These are phyloP conservation scores for Magnusiomyces fungicola DNA, from an alignment of 1,139 yeast species.

Conservation along the genomic window DNA sequence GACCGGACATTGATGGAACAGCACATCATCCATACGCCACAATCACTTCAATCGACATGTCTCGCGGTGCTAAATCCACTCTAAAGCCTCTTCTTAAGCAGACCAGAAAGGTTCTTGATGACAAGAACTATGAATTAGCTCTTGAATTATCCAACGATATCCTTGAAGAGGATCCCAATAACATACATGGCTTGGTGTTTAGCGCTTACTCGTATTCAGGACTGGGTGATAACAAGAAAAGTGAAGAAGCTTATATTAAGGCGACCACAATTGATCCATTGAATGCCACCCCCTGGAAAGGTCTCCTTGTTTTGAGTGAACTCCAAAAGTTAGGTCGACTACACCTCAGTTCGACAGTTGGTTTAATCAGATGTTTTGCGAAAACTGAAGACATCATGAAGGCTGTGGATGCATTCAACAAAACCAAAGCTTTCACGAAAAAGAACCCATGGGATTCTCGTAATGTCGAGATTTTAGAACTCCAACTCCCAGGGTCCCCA, in stretches of 20 bases:
- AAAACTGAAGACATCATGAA: conserved; percentile 23
- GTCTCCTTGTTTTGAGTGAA: conserved; percentile 51
- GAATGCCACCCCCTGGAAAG: conserved; percentile 74
- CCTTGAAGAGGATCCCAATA: neutral
- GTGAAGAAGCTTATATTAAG: conserved; percentile 43
- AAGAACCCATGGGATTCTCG: conserved; percentile 30
- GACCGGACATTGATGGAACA: no score
- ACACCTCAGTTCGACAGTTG: conserved; percentile 32
- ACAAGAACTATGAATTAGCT: neutral
- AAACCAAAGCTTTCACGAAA: conserved; percentile 20
- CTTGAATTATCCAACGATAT: neutral
- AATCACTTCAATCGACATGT: neutral
- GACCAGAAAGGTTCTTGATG: neutral
- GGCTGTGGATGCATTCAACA: conserved; percentile 20
- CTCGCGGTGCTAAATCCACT: neutral
- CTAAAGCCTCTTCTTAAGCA: neutral
- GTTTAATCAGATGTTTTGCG: conserved; percentile 23
- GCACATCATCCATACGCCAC: no score
- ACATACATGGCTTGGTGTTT: conserved; percentile 23
- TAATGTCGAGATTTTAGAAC: conserved; percentile 43
- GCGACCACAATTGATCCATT: conserved; percentile 54
- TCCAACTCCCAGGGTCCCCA: conserved; percentile 56
- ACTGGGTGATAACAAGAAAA: conserved; percentile 36
- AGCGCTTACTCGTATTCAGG: conserved; percentile 52
- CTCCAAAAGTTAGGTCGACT: conserved; percentile 38